Evolutionary conservation across 2,329 filamentous ascomycete species (phyloP).

Genomic region (Beauveria brongniartii): DNA sequence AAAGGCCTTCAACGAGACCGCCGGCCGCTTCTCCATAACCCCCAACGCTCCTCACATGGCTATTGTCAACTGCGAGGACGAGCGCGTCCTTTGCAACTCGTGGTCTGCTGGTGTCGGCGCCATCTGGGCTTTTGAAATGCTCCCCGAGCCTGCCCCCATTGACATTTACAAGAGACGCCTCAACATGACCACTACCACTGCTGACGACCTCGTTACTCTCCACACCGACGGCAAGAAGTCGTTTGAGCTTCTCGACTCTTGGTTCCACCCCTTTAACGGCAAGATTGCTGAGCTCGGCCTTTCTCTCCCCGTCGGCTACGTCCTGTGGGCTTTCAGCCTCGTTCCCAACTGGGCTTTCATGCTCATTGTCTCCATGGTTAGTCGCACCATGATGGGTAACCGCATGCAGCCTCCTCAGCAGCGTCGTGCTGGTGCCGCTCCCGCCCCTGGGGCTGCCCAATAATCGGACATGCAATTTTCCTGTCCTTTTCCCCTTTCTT

Average conservation of each 20-base stretch:
- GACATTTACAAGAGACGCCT: conserved; percentile 57
- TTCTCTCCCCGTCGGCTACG: conserved; percentile 56
- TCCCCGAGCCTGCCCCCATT: conserved; percentile 55
- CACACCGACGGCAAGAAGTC: conserved; percentile 44
- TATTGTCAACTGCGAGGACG: conserved; percentile 64
- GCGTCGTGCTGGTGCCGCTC: not conserved
- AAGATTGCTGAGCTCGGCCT: conserved; percentile 53
- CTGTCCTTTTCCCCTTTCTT: not conserved
- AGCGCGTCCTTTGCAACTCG: conserved; percentile 66
- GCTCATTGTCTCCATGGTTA: conserved; percentile 65
- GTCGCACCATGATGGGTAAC: conserved; percentile 57
- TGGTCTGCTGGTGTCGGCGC: conserved; percentile 59
- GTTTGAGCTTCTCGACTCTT: conserved; percentile 46
- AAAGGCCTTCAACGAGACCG: conserved; percentile 58
- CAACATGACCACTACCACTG: conserved; percentile 61
- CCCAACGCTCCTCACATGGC: conserved; percentile 59
- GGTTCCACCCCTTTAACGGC: conserved; percentile 72
- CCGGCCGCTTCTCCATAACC: conserved; percentile 52
- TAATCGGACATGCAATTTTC: not conserved
- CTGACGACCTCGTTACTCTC: conserved; percentile 54
- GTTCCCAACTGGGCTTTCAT: conserved; percentile 72
- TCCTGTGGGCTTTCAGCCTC: conserved; percentile 57
- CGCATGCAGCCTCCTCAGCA: conserved; percentile 22
- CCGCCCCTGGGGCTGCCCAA: conserved; percentile 5
- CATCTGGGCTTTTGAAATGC: conserved; percentile 60